Percentiles rank a stretch among this genome's conserved stretches.
Conservation (phyloP, 192 early-diverging fungal genomes). For the Paraglomus occultum region DNA sequence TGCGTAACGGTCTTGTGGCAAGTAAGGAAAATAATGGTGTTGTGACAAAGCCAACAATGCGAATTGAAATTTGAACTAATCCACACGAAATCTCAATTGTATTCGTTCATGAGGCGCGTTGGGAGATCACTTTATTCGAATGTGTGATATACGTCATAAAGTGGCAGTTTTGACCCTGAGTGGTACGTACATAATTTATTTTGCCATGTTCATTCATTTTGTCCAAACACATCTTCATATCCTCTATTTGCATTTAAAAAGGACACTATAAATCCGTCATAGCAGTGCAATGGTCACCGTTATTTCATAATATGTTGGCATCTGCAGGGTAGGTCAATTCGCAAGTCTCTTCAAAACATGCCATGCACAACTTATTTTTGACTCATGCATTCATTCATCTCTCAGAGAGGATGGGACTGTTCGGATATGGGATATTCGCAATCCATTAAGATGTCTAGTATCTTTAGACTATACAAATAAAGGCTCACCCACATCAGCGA, state of each 20-base stretch:
- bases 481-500: constrained; percentile 36
- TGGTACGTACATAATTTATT: constrained; percentile 34
- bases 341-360: constrained; percentile 7
- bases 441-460: constrained; percentile 61
- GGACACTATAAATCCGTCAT: constrained; percentile 63
- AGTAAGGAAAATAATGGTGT: constrained; percentile 44
- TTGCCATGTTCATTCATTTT: constrained; percentile 20
- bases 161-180: constrained; percentile 41
- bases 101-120: constrained; percentile 51
- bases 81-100: too few species aligned
- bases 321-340: constrained; percentile 59
- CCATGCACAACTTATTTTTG: not conserved
- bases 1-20: constrained; percentile 73
- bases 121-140: constrained; percentile 62
- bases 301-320: constrained; percentile 65
- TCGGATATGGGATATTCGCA: constrained; percentile 85
- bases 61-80: too few species aligned
- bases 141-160: constrained; percentile 76
- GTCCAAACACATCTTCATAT: too few species aligned
- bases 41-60: too few species aligned
- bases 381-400: not conserved
- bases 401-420: constrained; percentile 40
- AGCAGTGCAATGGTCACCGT: constrained; percentile 73
- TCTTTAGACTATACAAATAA: constrained; percentile 61
- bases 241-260: constrained; percentile 49